Evolutionary conservation across 495 filamentous ascomycete genomes (phyloP).

Genomic region (Neurospora sp.): DNA sequence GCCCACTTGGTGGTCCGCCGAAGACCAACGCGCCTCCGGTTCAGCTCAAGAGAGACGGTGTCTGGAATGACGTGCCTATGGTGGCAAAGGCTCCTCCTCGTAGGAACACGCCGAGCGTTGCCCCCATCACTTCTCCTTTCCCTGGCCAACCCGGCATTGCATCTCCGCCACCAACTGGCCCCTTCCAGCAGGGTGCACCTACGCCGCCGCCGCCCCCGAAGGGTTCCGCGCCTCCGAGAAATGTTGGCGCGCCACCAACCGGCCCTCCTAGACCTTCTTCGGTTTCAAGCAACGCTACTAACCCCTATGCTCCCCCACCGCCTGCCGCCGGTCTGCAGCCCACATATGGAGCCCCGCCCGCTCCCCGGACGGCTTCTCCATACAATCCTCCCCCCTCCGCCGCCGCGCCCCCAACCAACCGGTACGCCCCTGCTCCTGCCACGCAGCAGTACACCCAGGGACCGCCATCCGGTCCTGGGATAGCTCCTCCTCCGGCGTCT

Average conservation of each 20-base stretch:
- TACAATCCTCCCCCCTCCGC: slow-evolving; percentile 71
- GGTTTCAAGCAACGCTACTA: slow-evolving; percentile 57
- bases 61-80: slow-evolving; percentile 94
- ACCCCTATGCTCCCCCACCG: slow-evolving; percentile 57
- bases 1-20: slow-evolving; percentile 20
- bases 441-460: slow-evolving; percentile 37
- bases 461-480: slow-evolving; percentile 15
- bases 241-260: slow-evolving; percentile 38
- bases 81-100: slow-evolving; percentile 65
- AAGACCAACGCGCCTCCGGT: slow-evolving; percentile 56
- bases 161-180: slow-evolving; percentile 37
- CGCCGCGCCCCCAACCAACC: slow-evolving; percentile 61
- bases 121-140: slow-evolving; percentile 56
- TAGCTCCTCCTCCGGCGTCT: slow-evolving; percentile 32
- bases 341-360: slow-evolving; percentile 38
- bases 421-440: slow-evolving; percentile 77
- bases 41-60: slow-evolving; percentile 55
- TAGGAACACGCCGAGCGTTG: slow-evolving; percentile 57
- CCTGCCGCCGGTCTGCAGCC: slow-evolving; percentile 25
- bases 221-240: slow-evolving; percentile 39
- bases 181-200: slow-evolving; percentile 20
- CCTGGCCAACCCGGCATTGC: slow-evolving; percentile 43
- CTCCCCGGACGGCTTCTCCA: slow-evolving; percentile 71
- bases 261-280: slow-evolving; percentile 46
- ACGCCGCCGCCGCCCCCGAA: slow-evolving; percentile 49